Evolutionary conservation across 306 rosid species (phyloP).

Genomic region (Castanospermum australe): DNA sequence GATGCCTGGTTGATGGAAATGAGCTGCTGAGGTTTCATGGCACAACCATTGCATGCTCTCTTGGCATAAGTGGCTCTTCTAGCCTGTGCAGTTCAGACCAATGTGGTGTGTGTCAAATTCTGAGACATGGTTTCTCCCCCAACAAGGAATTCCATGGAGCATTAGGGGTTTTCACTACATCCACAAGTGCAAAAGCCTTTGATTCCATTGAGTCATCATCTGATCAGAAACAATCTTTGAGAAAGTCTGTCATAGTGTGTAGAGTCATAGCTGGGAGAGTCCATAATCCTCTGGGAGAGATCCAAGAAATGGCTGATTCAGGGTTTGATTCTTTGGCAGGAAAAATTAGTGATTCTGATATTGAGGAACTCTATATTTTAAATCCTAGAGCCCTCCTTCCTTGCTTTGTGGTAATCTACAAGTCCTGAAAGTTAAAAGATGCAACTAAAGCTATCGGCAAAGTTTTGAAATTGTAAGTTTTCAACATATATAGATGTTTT

Average conservation of each 20-base stretch:
- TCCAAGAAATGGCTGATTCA: conserved; percentile 8
- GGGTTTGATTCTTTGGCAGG: conserved; percentile 50
- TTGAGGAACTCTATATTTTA: conserved; percentile 50
- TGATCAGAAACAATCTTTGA: background rate
- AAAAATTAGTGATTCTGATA: conserved; percentile 23
- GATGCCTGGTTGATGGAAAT: conserved; percentile 64
- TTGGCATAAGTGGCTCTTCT: conserved; percentile 33
- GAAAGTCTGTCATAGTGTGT: conserved; percentile 52
- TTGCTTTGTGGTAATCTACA: conserved; percentile 56
- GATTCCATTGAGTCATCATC: background rate
- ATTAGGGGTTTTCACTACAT: conserved; percentile 31
- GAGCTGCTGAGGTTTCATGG: conserved; percentile 59
- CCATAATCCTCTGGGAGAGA: conserved; percentile 28
- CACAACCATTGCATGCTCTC: conserved; percentile 54
- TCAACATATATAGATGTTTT: background rate
- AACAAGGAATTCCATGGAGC: conserved; percentile 24
- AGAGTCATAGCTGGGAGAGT: conserved; percentile 70
- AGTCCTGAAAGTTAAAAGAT: background rate
- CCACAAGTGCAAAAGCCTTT: conserved; percentile 39
- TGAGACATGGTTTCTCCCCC: conserved; percentile 45
- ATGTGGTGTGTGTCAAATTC: conserved; percentile 54
- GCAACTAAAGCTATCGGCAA: background rate
- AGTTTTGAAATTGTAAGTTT: background rate
- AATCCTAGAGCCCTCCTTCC: conserved; percentile 64
- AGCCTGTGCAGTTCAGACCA: conserved; percentile 31